Evolutionary conservation across 2,329 filamentous ascomycete genomes (phyloP).

Genomic region (Spiromastix sp.): DNA sequence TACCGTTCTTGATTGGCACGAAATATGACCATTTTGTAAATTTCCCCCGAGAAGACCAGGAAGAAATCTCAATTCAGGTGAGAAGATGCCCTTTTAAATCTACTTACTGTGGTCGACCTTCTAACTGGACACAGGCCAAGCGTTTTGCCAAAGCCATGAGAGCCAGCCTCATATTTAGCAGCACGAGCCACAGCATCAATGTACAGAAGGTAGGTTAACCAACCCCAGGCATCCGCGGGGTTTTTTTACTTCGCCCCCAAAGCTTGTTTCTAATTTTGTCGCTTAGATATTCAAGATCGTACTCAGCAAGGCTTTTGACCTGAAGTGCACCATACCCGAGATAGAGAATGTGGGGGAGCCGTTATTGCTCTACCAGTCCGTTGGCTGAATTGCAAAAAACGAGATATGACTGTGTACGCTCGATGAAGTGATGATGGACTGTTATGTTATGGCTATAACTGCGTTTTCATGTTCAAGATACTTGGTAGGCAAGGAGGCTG

Average conservation of each 20-base stretch:
- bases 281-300: slow-evolving; percentile 97
- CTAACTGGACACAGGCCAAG: slow-evolving; percentile 59
- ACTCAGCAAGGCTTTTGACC: slow-evolving; percentile 92
- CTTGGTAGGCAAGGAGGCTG: not conserved
- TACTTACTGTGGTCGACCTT: not conserved
- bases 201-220: slow-evolving; percentile 75
- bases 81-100: slow-evolving; percentile 9
- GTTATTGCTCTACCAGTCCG: slow-evolving; percentile 61
- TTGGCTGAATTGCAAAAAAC: slow-evolving; percentile 1
- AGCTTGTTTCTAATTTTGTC: slow-evolving; percentile 6
- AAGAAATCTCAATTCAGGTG: slow-evolving; percentile 96
- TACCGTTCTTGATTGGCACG: slow-evolving; percentile 90
- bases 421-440: slow-evolving; percentile 8
- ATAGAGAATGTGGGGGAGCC: slow-evolving; percentile 98
- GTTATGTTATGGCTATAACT: too few species aligned
- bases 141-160: slow-evolving; percentile 98
- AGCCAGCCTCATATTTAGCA: slow-evolving; percentile 93
- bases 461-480: not conserved
- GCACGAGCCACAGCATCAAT: slow-evolving; percentile 98
- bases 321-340: slow-evolving; percentile 98
- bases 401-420: slow-evolving; percentile 5
- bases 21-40: slow-evolving; percentile 99
- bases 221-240: not conserved
- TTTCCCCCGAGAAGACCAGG: slow-evolving; percentile 92
- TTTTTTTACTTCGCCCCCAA: not conserved